These are phyloP conservation scores for Phytophthora podocarpi DNA, from an alignment of 352 stramenopile genomes.

Conservation along the genomic window DNA sequence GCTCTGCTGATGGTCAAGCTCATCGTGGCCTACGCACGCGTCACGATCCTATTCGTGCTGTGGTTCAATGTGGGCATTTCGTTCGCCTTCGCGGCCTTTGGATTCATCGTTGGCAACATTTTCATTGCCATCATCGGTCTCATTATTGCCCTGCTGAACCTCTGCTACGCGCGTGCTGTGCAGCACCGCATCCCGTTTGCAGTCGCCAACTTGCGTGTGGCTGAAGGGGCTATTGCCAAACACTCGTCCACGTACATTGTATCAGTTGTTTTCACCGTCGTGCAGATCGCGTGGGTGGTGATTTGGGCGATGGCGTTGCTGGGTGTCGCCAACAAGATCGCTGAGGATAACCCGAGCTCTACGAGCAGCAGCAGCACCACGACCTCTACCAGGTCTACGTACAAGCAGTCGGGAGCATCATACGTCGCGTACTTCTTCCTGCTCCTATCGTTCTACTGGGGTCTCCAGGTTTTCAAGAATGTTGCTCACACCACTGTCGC, in stretches of 20 bases:
- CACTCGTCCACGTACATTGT: constrained; percentile 90
- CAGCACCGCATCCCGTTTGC: constrained; percentile 94
- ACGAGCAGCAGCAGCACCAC: constrained; percentile 22
- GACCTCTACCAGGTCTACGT: constrained; percentile 34
- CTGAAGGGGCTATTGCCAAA: constrained; percentile 87
- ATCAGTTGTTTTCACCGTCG: constrained; percentile 85
- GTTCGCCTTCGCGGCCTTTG: constrained; percentile 68
- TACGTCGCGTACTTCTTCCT: constrained; percentile 55
- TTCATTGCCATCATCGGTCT: constrained; percentile 69
- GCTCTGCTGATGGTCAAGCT: constrained; percentile 78
- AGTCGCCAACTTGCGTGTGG: constrained; percentile 91
- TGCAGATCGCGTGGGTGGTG: constrained; percentile 91
- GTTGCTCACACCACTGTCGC: constrained; percentile 92
- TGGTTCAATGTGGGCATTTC: constrained; percentile 87
- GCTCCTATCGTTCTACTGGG: constrained; percentile 95
- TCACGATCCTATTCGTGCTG: constrained; percentile 86
- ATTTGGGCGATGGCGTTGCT: constrained; percentile 90
- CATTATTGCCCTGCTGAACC: constrained; percentile 68
- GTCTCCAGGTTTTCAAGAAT: constrained; percentile 92
- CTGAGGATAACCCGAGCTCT: constrained; percentile 48
- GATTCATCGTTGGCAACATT: constrained; percentile 69
- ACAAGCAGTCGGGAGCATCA: constrained; percentile 39
- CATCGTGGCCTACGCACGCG: constrained; percentile 75
- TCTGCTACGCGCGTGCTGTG: constrained; percentile 89
- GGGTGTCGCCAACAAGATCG: constrained; percentile 85